These are phyloP conservation scores for Pichia sp. DNA, from an alignment of 1,139 yeast genomes.

Conservation along the genomic window DNA sequence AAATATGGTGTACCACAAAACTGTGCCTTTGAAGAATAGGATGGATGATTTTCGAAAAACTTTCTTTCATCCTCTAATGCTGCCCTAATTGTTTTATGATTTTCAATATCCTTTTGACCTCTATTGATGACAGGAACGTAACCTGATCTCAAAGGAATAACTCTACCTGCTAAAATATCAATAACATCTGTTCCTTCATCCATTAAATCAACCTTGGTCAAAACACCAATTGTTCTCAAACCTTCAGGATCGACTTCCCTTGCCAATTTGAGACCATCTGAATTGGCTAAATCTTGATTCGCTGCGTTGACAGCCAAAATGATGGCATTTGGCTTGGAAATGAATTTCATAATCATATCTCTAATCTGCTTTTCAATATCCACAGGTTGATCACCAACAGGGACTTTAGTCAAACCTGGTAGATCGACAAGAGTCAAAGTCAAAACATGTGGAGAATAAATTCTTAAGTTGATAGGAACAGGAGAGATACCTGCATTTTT, in stretches of 20 bases:
- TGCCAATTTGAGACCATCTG: constrained; percentile 93
- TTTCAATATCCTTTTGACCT: constrained; percentile 93
- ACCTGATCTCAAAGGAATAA: constrained; percentile 91
- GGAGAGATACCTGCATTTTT: constrained; percentile 88
- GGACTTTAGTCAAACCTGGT: constrained; percentile 97
- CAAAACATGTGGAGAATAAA: constrained; percentile 91
- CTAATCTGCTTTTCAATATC: constrained; percentile 93
- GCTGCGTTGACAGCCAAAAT: constrained; percentile 95
- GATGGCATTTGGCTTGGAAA: constrained; percentile 93
- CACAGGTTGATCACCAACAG: constrained; percentile 99
- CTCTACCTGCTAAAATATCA: constrained; percentile 92
- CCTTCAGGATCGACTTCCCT: constrained; percentile 99
- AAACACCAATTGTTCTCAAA: constrained; percentile 89
- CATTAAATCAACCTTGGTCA: constrained; percentile 95
- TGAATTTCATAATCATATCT: constrained; percentile 90
- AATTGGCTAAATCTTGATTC: constrained; percentile 93
- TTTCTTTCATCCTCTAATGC: constrained; percentile 77
- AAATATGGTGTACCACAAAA: constrained; percentile 94
- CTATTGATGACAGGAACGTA: constrained; percentile 96
- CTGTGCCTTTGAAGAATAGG: constrained; percentile 72
- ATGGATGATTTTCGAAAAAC: constrained; percentile 70
- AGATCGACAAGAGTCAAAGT: constrained; percentile 93
- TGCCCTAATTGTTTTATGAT: constrained; percentile 76
- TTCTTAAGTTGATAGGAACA: constrained; percentile 86
- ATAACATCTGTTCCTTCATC: constrained; percentile 98